Conservation (phyloP, 164 flowering plant genomes). For the Dillenia suffruticosa region DNA sequence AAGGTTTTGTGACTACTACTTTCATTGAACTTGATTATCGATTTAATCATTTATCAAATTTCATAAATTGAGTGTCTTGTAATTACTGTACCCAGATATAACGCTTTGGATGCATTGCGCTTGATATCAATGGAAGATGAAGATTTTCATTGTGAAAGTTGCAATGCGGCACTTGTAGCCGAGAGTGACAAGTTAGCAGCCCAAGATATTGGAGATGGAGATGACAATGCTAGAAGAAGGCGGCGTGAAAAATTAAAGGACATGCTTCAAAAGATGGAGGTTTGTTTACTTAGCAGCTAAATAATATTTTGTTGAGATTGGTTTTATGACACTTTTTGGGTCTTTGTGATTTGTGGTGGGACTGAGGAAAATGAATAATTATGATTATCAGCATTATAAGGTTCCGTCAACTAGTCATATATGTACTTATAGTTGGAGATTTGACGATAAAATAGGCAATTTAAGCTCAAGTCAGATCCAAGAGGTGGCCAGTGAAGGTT, state of each 20-base stretch:
- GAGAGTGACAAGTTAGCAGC: slow-evolving; percentile 89
- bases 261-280: slow-evolving; percentile 89
- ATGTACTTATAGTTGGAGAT: no score
- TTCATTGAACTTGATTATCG: neutral
- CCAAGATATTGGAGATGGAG: slow-evolving; percentile 85
- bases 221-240: slow-evolving; percentile 85
- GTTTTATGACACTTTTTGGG: no score
- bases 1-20: slow-evolving; percentile 39
- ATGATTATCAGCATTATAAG: no score
- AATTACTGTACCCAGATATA: slow-evolving; percentile 50
- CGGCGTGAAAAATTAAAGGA: slow-evolving; percentile 77
- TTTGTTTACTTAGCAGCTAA: slow-evolving; percentile 10
- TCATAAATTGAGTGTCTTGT: neutral
- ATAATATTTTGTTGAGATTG: no score
- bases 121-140: slow-evolving; percentile 68
- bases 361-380: no score
- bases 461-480: no score
- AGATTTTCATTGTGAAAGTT: slow-evolving; percentile 84
- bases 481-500: no score
- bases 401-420: no score
- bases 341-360: no score
- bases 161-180: slow-evolving; percentile 82
- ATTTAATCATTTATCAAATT: neutral
- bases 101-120: slow-evolving; percentile 81
- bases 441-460: no score